Evolutionary conservation across 1,284 basidiomycete genomes (phyloP), one percentile per base, ranked within the genome.

Genomic region (Fomitopsis pinicola): DNA sequence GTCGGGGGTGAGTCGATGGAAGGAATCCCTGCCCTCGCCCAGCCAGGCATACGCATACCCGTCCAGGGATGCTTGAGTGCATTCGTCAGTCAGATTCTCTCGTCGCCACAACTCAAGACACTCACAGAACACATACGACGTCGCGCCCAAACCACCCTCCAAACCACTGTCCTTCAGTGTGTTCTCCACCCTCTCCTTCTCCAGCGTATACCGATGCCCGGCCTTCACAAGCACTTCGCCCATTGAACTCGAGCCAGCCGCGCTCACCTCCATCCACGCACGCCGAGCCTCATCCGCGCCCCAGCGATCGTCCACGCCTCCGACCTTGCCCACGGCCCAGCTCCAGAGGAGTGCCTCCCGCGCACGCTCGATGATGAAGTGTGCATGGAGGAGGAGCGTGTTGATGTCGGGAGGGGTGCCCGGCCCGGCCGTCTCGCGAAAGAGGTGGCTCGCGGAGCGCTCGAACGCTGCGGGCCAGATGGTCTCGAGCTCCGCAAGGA

Each of bases 271-370:
- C 10, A 61, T 57, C 79, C 78, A 80, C 55, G 69, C 74, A 9
- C 55, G 63, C 38, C 68, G 69, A 12, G 59, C 63, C 46, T 73
- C 67, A 12, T 48, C 64, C 48, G 64, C 66, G 35, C 72, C 63
- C 68, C 72, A 72, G 40, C 64, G 66, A 55, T 74, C 72, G 50
- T 71, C 70, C 3, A 70, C 61, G 2, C 67, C 71, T 28, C 79
- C 71, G 64, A 68, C 54, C 33, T 65, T 64, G 1, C 62, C 78
- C 30, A 80, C 75, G 15, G 68, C 66, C 73, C 75, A 80, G 7
- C 71, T 65, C 78, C 78, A 80, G n/a, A 80, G 66, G 22, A 79
- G 64, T 6, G 75, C 75, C 66, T 80, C 78, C 9, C 78, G 69
- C 57, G 74, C 73, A n/a, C 77, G 70, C 67, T 79, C 77, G 45